Evolutionary conservation across 805 yeast species (phyloP), one percentile per base, ranked within the genome.

Genomic region (Nakazawaea molendinolei): DNA sequence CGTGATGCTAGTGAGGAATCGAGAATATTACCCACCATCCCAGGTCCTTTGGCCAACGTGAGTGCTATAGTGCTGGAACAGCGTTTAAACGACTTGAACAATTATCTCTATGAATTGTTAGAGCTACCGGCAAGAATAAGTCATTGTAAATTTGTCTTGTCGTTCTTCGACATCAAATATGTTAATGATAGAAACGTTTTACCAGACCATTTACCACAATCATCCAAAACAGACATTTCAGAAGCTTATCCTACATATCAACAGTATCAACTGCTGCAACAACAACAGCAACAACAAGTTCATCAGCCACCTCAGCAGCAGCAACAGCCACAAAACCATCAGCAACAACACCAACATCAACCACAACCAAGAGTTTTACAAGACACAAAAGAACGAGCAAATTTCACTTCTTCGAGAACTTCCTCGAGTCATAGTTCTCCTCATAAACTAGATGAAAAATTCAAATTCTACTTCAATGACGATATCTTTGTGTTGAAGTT

Each of bases 1-100:
- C 76, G 71, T 42, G 98, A 90, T 58, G 95, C 97, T 7, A 97
- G 19, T 15, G 80, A 78, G 37, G 83, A 83, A 19, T 75, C 77
- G 35, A 75, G 98, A 45, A 79, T 83, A 21, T 68, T 92, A 39
- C 98, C 98, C 6, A 86, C 80, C 46, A 89, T 92, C 51, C 97
- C 98, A 0, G 98, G 97, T 1, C 99, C 98, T 3, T 69, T 90
- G 32, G 81, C 94, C 25, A 84, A 82, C 50, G 95, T 92, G 37
- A 86, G 86, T 43, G 97, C 90, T 45, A 63, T 66, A 40, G 61
- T 74, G 34, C 69, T 75, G 36, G 74, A 71, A 44, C 64, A 70
- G 46, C 60, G 80, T 46, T 53, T 76, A 44, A 69, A 67, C 39
- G 76, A 73, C 50, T 60, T 74, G 41, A 78, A 74, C 50, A 60